phyloP scores from a whole-genome alignment of 1,139 yeast species.

The Suhomyces bokatorum region DNA sequence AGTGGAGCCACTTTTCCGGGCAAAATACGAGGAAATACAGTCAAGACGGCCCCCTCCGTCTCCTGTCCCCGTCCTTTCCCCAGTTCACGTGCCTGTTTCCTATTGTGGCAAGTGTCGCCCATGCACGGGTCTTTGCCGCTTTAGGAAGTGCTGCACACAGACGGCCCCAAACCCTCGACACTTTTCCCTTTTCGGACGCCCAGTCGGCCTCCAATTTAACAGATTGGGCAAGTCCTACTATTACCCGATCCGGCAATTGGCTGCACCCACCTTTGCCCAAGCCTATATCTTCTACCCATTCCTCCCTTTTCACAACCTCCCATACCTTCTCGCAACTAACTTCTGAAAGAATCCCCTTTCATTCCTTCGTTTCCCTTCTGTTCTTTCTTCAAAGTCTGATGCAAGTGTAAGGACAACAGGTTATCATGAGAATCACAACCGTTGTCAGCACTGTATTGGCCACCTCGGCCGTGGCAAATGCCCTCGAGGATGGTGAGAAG shows the following conservation, averaged over 20 bases:
- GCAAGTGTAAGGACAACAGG: conserved; percentile 13
- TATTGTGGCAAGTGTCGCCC: not conserved
- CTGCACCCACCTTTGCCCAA: conserved; percentile 4
- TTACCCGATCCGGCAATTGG: conserved; percentile 12
- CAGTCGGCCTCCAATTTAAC: conserved; percentile 8
- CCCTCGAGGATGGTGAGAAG: conserved; percentile 17
- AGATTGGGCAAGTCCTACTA: conserved; percentile 10
- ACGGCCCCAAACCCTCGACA: conserved; percentile 3
- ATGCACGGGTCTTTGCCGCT: conserved; percentile 6
- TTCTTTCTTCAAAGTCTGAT: conserved; percentile 8
- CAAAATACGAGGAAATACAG: too few relatives aligned
- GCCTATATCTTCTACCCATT: conserved; percentile 11
- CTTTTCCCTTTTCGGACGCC: conserved; percentile 6
- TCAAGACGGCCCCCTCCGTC: too few relatives aligned
- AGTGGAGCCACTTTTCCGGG: too few relatives aligned
- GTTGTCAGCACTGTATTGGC: conserved; percentile 23
- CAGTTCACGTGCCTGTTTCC: not conserved
- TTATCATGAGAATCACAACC: conserved; percentile 22
- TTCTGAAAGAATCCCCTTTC: conserved; percentile 8
- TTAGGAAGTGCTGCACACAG: conserved; percentile 7
- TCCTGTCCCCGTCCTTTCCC: too few relatives aligned
- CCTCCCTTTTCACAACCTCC: conserved; percentile 4
- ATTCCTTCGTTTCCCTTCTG: conserved; percentile 15
- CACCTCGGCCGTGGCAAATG: conserved; percentile 22
- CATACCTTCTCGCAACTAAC: conserved; percentile 3